Evolutionary conservation across 2,329 filamentous ascomycete genomes (phyloP).

Genomic region (Ilyonectria robusta): DNA sequence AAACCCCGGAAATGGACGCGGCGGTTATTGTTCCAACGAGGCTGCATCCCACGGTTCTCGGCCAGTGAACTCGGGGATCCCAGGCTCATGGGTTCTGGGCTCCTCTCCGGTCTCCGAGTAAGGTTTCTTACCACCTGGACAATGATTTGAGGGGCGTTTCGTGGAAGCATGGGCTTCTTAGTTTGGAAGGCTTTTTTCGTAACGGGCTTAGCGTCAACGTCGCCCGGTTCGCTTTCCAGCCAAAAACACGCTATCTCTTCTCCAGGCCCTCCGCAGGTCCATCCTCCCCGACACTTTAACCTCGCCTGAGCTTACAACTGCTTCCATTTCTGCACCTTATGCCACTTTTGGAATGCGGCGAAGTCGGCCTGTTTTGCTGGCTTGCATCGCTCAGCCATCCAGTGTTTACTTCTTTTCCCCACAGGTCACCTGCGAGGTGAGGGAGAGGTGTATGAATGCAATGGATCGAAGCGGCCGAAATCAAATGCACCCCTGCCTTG

Average conservation of each 20-base stretch:
- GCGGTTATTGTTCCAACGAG: not conserved
- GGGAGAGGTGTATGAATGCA: not conserved
- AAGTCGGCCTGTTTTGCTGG: slow-evolving; percentile 9
- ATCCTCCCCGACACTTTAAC: slow-evolving; percentile 12
- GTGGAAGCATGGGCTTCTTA: slow-evolving; percentile 1
- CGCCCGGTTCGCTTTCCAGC: slow-evolving; percentile 10
- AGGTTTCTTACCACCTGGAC: not conserved
- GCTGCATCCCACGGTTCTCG: not conserved
- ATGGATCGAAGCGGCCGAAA: not conserved
- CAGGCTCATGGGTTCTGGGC: not conserved
- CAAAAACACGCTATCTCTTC: slow-evolving; percentile 6
- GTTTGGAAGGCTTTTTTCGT: not conserved
- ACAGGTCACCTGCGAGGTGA: not conserved
- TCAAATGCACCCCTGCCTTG: slow-evolving; percentile 1
- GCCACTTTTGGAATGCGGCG: not conserved
- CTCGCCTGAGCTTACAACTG: slow-evolving; percentile 24
- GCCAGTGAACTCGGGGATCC: not conserved
- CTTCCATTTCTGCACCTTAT: slow-evolving; percentile 16
- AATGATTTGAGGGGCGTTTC: slow-evolving; percentile 1
- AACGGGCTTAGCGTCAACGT: slow-evolving; percentile 23
- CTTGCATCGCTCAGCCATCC: slow-evolving; percentile 2
- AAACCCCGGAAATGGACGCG: slow-evolving; percentile 10
- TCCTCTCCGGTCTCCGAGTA: not conserved
- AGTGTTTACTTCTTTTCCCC: slow-evolving; percentile 10
- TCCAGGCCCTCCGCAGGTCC: not conserved